Evolutionary conservation across 2,329 filamentous ascomycete genomes (phyloP), one percentile per base, ranked within the genome.

Genomic region (Venturiaceae sp.): DNA sequence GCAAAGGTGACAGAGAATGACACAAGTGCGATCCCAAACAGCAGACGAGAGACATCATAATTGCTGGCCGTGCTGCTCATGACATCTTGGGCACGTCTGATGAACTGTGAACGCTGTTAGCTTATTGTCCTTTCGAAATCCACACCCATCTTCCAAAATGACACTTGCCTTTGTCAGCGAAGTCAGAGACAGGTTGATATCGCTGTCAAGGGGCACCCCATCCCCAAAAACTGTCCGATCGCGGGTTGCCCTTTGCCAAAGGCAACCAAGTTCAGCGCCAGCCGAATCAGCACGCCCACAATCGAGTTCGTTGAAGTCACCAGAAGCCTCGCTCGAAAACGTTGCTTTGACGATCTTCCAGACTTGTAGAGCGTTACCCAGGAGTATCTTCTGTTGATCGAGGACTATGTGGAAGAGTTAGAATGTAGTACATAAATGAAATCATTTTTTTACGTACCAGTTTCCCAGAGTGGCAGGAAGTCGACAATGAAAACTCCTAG

Each of bases 1-100:
- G 65, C 64, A 37, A 73, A 67, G 54, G 60, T 62, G n/a, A 79
- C 70, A 21, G 80, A 77, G 3, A 75, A 30, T 3, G 68, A 62
- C 28, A 75, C 72, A 30, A 78, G 52, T 16, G 60, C 61, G 61
- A 77, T 75, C 2, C 81, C 81, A 11, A 66, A 57, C 32, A 75
- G 64, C 53, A 95, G 79, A 55, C 80, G 83, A 1, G 78, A 67
- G 62, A 95, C 77, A 67, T 95, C 81, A 69, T 99, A 99, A 68
- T 96, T 95, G 70, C 91, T 96, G 4, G 94, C 92, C 69, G 94
- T 90, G 66, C 84, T 86, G 65, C 90, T 95, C 81, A 99, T 88
- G 16, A 90, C 74, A 23, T 82, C 78, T 69, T 97, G 94, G 1
- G 90, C 87, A 58, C 78, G 75, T 55, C 77, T 80, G 55, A 90